Evolutionary conservation across 352 stramenopile species (phyloP).

Genomic region (Stramenopiles sp.): DNA sequence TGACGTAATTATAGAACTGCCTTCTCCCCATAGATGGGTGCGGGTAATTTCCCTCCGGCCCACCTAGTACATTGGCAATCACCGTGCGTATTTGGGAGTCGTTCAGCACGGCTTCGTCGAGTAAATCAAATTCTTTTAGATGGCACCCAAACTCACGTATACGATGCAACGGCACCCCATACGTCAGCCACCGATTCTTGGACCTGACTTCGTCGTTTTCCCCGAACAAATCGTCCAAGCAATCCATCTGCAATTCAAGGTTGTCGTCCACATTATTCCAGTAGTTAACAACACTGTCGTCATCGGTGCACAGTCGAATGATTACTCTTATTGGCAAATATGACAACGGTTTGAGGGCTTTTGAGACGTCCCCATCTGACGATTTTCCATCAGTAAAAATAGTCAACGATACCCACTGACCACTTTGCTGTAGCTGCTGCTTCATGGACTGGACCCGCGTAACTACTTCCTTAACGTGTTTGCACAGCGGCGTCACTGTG

Average conservation of each 20-base stretch:
- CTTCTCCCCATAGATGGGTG: background rate
- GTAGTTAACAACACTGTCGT: slow-evolving; percentile 36
- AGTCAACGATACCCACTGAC: background rate
- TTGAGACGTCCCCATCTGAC: background rate
- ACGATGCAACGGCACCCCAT: slow-evolving; percentile 34
- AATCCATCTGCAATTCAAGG: slow-evolving; percentile 38
- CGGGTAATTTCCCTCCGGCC: background rate
- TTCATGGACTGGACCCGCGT: background rate
- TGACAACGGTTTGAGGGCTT: slow-evolving; percentile 27
- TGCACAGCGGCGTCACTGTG: background rate
- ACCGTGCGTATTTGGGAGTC: background rate
- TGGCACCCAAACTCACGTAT: slow-evolving; percentile 36
- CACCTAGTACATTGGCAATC: background rate
- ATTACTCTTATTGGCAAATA: slow-evolving; percentile 37
- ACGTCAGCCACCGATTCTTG: slow-evolving; percentile 37
- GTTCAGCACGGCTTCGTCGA: slow-evolving; percentile 29
- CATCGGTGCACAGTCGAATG: slow-evolving; percentile 42
- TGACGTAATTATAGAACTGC: background rate
- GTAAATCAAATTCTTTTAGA: slow-evolving; percentile 34
- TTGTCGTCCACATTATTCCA: slow-evolving; percentile 40
- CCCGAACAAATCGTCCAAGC: slow-evolving; percentile 37
- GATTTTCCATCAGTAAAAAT: background rate
- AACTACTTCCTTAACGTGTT: background rate
- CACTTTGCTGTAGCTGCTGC: background rate
- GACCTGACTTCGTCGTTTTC: slow-evolving; percentile 35